A percentile compares a stretch with the other conserved stretches of the same genome.
Evolutionary conservation across 2,329 filamentous ascomycete species (phyloP).

Genomic region (Phaeophleospora eucalypticola): DNA sequence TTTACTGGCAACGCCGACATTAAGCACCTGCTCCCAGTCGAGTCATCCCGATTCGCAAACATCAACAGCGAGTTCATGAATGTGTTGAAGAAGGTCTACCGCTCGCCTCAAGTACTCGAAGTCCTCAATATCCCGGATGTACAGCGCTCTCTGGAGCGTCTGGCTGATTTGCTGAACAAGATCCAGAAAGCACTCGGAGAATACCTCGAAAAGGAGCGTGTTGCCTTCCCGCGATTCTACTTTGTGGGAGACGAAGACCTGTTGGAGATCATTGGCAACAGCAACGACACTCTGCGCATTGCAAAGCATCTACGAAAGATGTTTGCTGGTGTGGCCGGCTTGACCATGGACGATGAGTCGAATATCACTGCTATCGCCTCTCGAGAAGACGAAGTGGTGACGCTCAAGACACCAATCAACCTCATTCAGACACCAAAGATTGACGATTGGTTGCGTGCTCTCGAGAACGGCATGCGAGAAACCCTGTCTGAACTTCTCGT

Average conservation of each 20-base stretch:
- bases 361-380: constrained; percentile 90
- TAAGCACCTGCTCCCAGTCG: constrained; percentile 93
- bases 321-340: constrained; percentile 92
- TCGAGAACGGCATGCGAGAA: constrained; percentile 90
- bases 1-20: constrained; percentile 99
- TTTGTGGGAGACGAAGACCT: constrained; percentile 98
- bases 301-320: constrained; percentile 99
- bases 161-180: constrained; percentile 97
- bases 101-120: constrained; percentile 90
- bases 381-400: constrained; percentile 87
- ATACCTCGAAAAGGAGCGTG: constrained; percentile 94
- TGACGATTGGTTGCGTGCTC: constrained; percentile 95
- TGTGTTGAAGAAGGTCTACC: constrained; percentile 99
- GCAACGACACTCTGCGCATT: constrained; percentile 92
- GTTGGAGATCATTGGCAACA: constrained; percentile 98
- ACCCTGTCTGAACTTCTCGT: constrained; percentile 86
- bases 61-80: constrained; percentile 98
- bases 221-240: constrained; percentile 98
- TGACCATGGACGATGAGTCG: constrained; percentile 85
- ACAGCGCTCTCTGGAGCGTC: constrained; percentile 88
- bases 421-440: constrained; percentile 91
- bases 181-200: constrained; percentile 98
- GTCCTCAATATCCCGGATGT: constrained; percentile 93
- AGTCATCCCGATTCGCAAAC: constrained; percentile 95
- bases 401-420: constrained; percentile 85